Percentiles rank a stretch among this genome's conserved stretches.
phyloP scores from a whole-genome alignment of 2,329 filamentous ascomycete species.

The Domatiomyces catenatus region DNA sequence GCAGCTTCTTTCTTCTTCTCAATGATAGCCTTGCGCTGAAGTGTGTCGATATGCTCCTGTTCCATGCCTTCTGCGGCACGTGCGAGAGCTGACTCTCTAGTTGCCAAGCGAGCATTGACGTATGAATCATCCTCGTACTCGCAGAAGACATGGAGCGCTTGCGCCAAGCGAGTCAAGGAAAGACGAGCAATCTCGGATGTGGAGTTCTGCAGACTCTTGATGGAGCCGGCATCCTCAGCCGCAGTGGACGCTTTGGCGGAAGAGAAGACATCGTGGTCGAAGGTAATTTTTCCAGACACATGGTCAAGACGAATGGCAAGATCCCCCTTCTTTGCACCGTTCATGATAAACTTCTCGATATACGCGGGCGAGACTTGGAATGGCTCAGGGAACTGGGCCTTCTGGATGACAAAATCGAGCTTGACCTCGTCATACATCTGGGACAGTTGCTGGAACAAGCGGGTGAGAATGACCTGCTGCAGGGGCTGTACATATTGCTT shows the following conservation, averaged over 20 bases:
- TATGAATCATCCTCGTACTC: conserved; percentile 89
- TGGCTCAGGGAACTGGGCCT: conserved; percentile 89
- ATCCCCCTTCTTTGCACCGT: conserved; percentile 99
- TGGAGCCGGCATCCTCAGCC: conserved; percentile 76
- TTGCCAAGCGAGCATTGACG: conserved; percentile 64
- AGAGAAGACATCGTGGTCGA: conserved; percentile 96
- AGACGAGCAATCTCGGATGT: conserved; percentile 94
- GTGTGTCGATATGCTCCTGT: conserved; percentile 71
- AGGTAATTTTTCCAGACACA: conserved; percentile 84
- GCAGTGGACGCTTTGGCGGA: conserved; percentile 80
- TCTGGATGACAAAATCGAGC: conserved; percentile 77
- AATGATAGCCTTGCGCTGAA: conserved; percentile 78
- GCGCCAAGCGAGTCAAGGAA: conserved; percentile 80
- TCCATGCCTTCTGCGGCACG: conserved; percentile 79
- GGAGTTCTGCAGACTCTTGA: conserved; percentile 93
- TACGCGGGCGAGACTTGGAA: conserved; percentile 82
- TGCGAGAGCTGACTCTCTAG: conserved; percentile 63
- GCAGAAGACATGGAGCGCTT: conserved; percentile 80
- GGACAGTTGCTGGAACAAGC: conserved; percentile 95
- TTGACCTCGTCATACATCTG: conserved; percentile 98
- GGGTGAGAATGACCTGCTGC: conserved; percentile 95
- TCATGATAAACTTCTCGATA: conserved; percentile 99
- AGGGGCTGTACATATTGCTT: conserved; percentile 89
- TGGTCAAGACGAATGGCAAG: conserved; percentile 93
- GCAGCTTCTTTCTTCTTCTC: conserved; percentile 94